phyloP scores from a whole-genome alignment of 305 asterid genomes.

The Fraxinus velutina region DNA sequence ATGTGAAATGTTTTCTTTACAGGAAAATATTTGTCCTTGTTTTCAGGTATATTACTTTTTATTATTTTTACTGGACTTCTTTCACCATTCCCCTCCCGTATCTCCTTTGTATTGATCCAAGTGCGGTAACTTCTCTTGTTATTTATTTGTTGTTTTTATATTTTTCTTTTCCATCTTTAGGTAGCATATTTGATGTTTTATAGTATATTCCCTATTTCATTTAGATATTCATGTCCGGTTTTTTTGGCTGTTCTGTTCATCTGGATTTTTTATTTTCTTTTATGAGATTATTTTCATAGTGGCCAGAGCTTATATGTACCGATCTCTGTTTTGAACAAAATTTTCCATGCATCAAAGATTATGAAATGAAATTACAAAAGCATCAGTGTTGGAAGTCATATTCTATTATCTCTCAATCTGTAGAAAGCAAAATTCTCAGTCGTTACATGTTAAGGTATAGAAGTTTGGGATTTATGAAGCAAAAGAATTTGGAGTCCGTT shows the following conservation, averaged over 20 bases:
- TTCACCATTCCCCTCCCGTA: background rate
- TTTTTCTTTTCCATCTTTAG: constrained; percentile 1
- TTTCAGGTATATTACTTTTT: background rate
- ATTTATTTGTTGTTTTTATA: background rate
- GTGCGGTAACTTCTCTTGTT: background rate
- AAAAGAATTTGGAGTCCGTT: constrained; percentile 2
- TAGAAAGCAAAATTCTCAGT: constrained; percentile 9
- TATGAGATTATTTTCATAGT: constrained; percentile 1
- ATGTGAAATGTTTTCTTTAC: background rate
- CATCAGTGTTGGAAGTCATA: background rate
- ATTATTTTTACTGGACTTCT: background rate
- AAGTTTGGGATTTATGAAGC: constrained; percentile 15
- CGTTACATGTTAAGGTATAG: constrained; percentile 4
- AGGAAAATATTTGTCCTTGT: constrained; percentile 12
- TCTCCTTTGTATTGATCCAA: constrained; percentile 22
- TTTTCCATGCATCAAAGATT: background rate
- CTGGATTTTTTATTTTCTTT: background rate
- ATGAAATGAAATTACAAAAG: background rate
- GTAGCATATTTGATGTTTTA: background rate
- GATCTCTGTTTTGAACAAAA: background rate
- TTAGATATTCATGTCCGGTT: background rate
- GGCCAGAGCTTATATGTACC: constrained; percentile 8
- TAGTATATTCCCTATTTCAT: background rate
- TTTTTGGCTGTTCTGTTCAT: constrained; percentile 5
- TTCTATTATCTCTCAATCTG: constrained; percentile 3